Evolutionary conservation across 495 filamentous ascomycete genomes (phyloP).

Genomic region (Chaetomium fimeti): DNA sequence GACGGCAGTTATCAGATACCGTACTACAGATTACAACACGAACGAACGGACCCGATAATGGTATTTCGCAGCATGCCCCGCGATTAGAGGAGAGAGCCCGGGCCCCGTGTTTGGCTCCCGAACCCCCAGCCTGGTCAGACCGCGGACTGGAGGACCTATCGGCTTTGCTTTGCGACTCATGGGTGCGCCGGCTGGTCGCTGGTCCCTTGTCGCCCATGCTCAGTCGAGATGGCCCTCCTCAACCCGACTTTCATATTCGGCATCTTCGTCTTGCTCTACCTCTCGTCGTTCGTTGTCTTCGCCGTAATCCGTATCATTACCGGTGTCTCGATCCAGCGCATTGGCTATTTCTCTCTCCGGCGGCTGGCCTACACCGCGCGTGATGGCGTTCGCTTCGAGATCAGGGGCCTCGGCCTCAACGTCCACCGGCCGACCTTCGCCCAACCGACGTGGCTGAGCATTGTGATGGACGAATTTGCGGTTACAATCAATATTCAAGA

Average conservation of each 20-base stretch:
- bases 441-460: conserved; percentile 93
- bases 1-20: not conserved
- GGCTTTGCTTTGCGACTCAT: conserved; percentile 16
- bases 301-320: conserved; percentile 89
- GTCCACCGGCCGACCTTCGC: conserved; percentile 92
- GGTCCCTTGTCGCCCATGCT: conserved; percentile 24
- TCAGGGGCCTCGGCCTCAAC: conserved; percentile 81
- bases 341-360: conserved; percentile 87
- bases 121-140: not conserved
- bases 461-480: conserved; percentile 78
- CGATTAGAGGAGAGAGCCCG: conserved; percentile 24
- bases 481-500: conserved; percentile 75
- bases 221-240: conserved; percentile 49
- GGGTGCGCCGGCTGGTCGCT: conserved; percentile 14
- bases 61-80: conserved; percentile 25
- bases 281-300: conserved; percentile 89
- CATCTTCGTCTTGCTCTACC: conserved; percentile 77
- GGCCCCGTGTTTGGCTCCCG: conserved; percentile 18
- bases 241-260: conserved; percentile 80
- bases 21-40: not conserved
- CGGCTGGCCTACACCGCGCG: conserved; percentile 82
- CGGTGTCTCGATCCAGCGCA: conserved; percentile 90
- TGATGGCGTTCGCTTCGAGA: conserved; percentile 85
- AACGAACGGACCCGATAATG: conserved; percentile 27
- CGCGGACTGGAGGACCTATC: conserved; percentile 8